Base-by-base conservation (phyloP, 2,329 filamentous ascomycete species). In the Cercospora zeae-maydis region DNA sequence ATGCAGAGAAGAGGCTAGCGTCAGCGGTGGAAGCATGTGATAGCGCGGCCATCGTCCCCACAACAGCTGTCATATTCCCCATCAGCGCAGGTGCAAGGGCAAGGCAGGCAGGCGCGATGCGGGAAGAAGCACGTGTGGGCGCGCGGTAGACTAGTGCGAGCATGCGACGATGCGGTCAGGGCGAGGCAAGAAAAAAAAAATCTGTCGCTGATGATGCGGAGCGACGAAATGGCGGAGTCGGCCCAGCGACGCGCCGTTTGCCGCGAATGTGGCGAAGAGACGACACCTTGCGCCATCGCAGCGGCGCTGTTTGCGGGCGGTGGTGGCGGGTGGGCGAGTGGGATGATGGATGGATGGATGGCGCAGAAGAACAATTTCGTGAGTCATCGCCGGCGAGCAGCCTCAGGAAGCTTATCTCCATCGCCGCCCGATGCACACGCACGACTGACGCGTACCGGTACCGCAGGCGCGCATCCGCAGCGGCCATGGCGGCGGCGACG, bases 391-490 rank as follows among this genome's bases (percentile, higher is more conserved):
- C 14, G 36, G 30, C 30, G 51, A 30, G 33, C 42, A 45, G 55
- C 55, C 55, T 34, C 55, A 52, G 42, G 57, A 59, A 59, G 57
- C 57, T 59, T 59, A 59, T 59, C 57, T 59, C 45, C 33, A 37
- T 34, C 42, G 42, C 30, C 57, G 42, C 42, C 57, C 45, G 42
- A 59, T 52, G 57, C 57, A 45, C 57, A 45, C 57, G 42, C 14
- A 16, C 14, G 21, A 3, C 11, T 57, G 52, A 47, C 16, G 27
- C 19, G 45, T 6, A 27, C 24, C 3, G n/a, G n/a, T n/a, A n/a
- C n/a, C n/a, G n/a, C n/a, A n/a, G n/a, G n/a, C n/a, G n/a, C n/a
- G n/a, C n/a, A n/a, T n/a, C n/a, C n/a, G 24, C 24, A 27, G 6
- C 24, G 24, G 24, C 24, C 3, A 27, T 27, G 24, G 24, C 24